Conservation (phyloP, 192 early-diverging fungal genomes). For the Backusella mclennaniae region DNA sequence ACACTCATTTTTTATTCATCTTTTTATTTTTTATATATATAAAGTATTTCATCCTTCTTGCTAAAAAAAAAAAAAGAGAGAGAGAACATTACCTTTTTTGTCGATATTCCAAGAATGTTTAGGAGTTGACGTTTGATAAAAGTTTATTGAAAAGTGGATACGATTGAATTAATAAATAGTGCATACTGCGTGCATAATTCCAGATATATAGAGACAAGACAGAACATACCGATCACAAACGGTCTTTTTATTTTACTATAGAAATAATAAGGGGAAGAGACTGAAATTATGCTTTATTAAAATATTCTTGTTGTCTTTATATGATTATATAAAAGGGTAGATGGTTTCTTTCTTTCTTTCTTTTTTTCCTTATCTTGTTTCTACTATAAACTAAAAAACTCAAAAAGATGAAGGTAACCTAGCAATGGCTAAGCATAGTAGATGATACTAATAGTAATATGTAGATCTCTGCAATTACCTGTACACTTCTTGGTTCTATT, state of each 20-base stretch:
- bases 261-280: not conserved
- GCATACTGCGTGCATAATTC: not conserved
- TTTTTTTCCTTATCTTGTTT: not conserved
- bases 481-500: not conserved
- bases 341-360: not conserved
- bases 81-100: not conserved
- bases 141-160: not conserved
- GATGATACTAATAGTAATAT: not conserved
- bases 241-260: not conserved
- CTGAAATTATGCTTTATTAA: not conserved
- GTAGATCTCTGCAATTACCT: not conserved
- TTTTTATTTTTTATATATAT: not conserved
- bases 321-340: not conserved
- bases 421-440: not conserved
- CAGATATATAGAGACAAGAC: not conserved
- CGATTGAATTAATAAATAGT: conserved; percentile 1
- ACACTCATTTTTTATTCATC: conserved; percentile 5
- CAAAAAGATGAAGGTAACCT: not conserved
- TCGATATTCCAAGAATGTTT: not conserved
- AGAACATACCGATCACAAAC: not conserved
- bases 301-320: not conserved
- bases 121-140: not conserved
- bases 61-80: not conserved
- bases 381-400: not conserved
- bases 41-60: not conserved